A percentile compares a stretch with the other conserved stretches of the same genome.
Evolutionary conservation across 352 stramenopile species (phyloP).

Genomic region (Pythium myriotylum): DNA sequence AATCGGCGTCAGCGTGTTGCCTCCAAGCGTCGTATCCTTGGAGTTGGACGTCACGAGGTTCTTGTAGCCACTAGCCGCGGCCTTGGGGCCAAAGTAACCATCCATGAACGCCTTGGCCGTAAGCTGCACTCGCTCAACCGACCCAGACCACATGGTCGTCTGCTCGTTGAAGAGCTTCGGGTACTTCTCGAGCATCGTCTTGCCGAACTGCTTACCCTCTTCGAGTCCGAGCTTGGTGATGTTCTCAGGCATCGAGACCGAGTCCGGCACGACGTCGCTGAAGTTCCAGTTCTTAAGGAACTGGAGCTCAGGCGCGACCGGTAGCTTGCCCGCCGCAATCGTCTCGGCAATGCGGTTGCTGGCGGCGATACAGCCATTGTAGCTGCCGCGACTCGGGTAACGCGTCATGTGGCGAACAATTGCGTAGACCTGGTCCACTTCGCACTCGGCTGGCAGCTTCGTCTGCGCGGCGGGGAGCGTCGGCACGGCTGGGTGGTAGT

Average conservation of each 20-base stretch:
- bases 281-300: conserved; percentile 54
- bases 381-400: conserved; percentile 54
- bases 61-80: conserved; percentile 30
- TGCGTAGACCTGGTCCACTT: conserved; percentile 56
- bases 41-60: conserved; percentile 42
- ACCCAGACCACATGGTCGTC: conserved; percentile 47
- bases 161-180: conserved; percentile 41
- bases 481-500: conserved; percentile 53
- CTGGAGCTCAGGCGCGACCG: conserved; percentile 34
- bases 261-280: conserved; percentile 37
- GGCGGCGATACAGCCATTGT: conserved; percentile 42
- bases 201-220: conserved; percentile 46
- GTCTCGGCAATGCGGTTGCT: conserved; percentile 33
- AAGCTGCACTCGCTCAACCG: conserved; percentile 53
- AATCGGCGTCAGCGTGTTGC: conserved; percentile 57
- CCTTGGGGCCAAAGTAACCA: conserved; percentile 42
- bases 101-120: conserved; percentile 55
- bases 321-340: conserved; percentile 33
- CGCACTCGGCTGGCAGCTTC: conserved; percentile 39
- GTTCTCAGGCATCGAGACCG: conserved; percentile 49
- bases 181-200: conserved; percentile 43
- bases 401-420: conserved; percentile 54
- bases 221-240: conserved; percentile 49
- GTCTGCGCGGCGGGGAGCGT: conserved; percentile 41
- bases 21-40: conserved; percentile 41